Evolutionary conservation across 208 protist genomes (phyloP), one percentile per base, ranked within the genome.

Genomic region (Balamuthia mandrillaris): DNA sequence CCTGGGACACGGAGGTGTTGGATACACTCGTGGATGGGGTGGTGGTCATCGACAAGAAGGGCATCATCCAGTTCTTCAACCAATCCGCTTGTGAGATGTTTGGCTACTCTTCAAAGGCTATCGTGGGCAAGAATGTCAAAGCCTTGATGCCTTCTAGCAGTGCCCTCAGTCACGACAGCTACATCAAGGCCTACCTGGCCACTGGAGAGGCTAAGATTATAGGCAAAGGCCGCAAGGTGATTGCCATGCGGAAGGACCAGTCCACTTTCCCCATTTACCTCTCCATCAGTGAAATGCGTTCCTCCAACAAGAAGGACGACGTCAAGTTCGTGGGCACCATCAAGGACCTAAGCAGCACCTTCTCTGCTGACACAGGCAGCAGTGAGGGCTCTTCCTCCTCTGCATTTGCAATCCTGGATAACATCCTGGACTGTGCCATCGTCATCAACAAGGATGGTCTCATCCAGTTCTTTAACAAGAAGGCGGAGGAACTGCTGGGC

Each of bases 141-240:
- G 4, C 74, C 21, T 61, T 85, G 35, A 85, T 85, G 81, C 81
- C 81, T 42, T 54, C 68, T 24, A 41, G 21, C 47, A 54, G 47
- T 18, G 21, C 16, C 18, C 18, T 54, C 47, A 54, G 21, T 54
- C 81, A 85, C 81, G 81, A 85, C 27, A 16, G 54, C 10, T 85
- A 78, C 42, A 21, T 85, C 42, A 85, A 75, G 61, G 74, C 68
- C 63, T 85, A 85, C 61, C 18, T 77, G 56, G 61, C 81, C 5
- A 42, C 81, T 33, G 81, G 81, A 35, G 81, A 85, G 3, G 4
- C 81, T 61, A 85, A 85, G 61, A 85, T 85, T 56, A 56, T 56
- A 56, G 49, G 49, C 49, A 82, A 65, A 54, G 51, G 51, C 2
- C 49, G 75, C 18, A 82, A 18, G 9, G 75, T 82, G 12, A 82